Evolutionary conservation across 1,284 basidiomycete species (phyloP), one percentile per base, ranked within the genome.

Genomic region (Cryptococcus deneoformans): DNA sequence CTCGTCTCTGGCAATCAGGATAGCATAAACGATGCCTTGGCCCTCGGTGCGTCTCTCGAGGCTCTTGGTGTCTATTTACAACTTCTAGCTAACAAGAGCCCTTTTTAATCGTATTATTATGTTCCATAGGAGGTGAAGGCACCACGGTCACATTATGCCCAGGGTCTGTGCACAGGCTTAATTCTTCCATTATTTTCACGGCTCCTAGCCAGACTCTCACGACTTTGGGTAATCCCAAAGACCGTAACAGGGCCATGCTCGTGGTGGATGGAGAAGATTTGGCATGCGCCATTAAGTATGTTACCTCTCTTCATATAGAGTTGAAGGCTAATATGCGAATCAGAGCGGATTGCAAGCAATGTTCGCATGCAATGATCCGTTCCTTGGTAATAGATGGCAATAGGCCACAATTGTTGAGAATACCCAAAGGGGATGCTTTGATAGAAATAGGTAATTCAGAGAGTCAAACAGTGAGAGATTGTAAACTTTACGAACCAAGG

Each of bases 351-450:
- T 79, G 77, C 61, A 62, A 64, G 14, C 45, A 61, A 12, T 79
- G 78, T 60, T 62, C 64, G 7, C 47, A 56, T 24, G 69, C 69
- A 2, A 65, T 63, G 10, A 69, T 79, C 46, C 54, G 61, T 42
- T 72, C 73, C 4, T 60, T 79, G 9, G 66, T 75, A 36, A 62
- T 79, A 38, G 76, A 79, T 55, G 78, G 78, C 1, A 78, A 78
- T 53, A 60, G 78, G 48, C 77, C 78, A 2, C 61, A 69, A 16
- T 51, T 79, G 40, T 60, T 79, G 3, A 68, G 78, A 9, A 63
- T 79, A 20, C 69, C 69, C 6, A 56, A 61, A 43, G 77, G 76
- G 9, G 75, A 67, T 6, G 78, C 76, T 11, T 60, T 79, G 50
- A 59, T 79, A 20, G 75, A 76, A 53, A 56, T 76, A 50, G 78